phyloP scores from a whole-genome alignment of 805 yeast genomes.

The Grigorovia transvaalensis region DNA sequence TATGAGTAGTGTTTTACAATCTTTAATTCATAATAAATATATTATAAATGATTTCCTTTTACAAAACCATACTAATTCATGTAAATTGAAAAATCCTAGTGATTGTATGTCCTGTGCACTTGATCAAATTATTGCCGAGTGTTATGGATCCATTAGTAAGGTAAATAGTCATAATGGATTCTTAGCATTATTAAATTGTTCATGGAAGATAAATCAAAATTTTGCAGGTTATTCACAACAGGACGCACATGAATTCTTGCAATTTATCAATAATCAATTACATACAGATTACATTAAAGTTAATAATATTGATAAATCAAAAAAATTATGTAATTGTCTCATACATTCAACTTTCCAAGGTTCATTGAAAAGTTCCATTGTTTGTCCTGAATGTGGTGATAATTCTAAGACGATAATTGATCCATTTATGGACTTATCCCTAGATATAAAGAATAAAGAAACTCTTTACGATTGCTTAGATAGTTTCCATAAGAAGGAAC shows the following conservation, averaged over 20 bases:
- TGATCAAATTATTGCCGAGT: conserved; percentile 65
- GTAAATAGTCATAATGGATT: conserved; percentile 61
- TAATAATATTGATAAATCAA: conserved; percentile 5
- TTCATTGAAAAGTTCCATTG: conserved; percentile 65
- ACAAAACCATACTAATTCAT: conserved; percentile 21
- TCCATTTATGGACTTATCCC: conserved; percentile 81
- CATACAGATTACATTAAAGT: conserved; percentile 36
- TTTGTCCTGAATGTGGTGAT: conserved; percentile 57
- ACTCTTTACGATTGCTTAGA: conserved; percentile 54
- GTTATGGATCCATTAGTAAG: conserved; percentile 38
- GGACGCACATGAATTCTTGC: conserved; percentile 98
- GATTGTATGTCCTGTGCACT: conserved; percentile 76
- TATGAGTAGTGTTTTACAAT: conserved; percentile 87
- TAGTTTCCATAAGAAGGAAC: conserved; percentile 70
- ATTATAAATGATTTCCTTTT: conserved; percentile 67
- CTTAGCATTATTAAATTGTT: conserved; percentile 66
- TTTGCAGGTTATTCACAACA: conserved; percentile 95
- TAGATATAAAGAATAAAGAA: conserved; percentile 49
- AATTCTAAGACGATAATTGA: conserved; percentile 61
- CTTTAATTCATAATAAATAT: conserved; percentile 82
- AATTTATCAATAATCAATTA: conserved; percentile 75
- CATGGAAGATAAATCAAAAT: conserved; percentile 76
- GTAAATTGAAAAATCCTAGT: conserved; percentile 20
- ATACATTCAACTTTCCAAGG: conserved; percentile 81
- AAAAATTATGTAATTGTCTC: conserved; percentile 54